Evolutionary conservation across 768 basidiomycete genomes (phyloP).

Genomic region (Panellus pusillus): DNA sequence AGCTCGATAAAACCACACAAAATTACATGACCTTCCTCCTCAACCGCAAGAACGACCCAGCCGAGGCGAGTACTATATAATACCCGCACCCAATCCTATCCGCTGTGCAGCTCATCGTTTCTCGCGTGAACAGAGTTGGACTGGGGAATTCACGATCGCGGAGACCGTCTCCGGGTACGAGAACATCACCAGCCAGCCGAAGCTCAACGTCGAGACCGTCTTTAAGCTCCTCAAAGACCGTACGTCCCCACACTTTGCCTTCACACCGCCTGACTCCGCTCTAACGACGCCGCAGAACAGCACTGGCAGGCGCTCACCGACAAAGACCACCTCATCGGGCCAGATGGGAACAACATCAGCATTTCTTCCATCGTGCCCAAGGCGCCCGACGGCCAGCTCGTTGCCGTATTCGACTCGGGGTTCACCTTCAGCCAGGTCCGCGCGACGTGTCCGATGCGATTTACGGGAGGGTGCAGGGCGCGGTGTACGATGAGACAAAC

Average conservation of each 20-base stretch:
- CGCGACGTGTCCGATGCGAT: constrained; percentile 52
- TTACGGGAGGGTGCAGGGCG: constrained; percentile 55
- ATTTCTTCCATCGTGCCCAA: constrained; percentile 46
- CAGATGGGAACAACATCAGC: constrained; percentile 51
- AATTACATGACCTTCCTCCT: constrained; percentile 67
- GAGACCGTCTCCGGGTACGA: constrained; percentile 53
- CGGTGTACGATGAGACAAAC: constrained; percentile 41
- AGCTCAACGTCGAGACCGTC: constrained; percentile 42
- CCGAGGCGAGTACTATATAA: constrained; percentile 29
- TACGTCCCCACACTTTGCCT: constrained; percentile 30
- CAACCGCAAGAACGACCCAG: constrained; percentile 44
- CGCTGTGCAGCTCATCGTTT: neutral
- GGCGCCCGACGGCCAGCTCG: constrained; percentile 46
- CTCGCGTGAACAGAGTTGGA: constrained; percentile 43
- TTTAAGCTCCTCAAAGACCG: constrained; percentile 18
- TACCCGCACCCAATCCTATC: neutral
- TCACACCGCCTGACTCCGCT: constrained; percentile 22
- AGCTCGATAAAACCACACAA: constrained; percentile 53
- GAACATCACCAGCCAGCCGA: constrained; percentile 49
- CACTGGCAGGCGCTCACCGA: constrained; percentile 71
- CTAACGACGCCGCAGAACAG: constrained; percentile 49
- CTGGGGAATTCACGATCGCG: constrained; percentile 64
- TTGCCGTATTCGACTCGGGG: constrained; percentile 68
- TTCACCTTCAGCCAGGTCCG: constrained; percentile 53
- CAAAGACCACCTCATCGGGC: constrained; percentile 53